Percentiles rank a stretch among this genome's conserved stretches.
phyloP scores from a whole-genome alignment of 306 rosid species.

The Ammopiptanthus mongolicus region DNA sequence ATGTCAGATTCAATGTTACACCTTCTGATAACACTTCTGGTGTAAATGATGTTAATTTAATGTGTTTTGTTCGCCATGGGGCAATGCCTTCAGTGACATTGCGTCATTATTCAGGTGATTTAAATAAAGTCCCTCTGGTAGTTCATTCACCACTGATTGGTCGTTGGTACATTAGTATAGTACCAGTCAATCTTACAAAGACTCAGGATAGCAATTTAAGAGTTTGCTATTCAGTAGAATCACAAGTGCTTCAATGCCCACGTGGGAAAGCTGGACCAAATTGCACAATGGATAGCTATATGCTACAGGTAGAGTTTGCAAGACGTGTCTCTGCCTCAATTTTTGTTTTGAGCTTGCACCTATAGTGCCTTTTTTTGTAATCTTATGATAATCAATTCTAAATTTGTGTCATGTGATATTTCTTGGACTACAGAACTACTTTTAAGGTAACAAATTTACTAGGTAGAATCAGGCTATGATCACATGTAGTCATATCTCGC shows the following conservation, averaged over 20 bases:
- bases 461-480: conserved; percentile 9
- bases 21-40: conserved; percentile 32
- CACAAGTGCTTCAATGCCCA: conserved; percentile 69
- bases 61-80: conserved; percentile 77
- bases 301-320: conserved; percentile 67
- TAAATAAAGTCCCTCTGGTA: conserved; percentile 49
- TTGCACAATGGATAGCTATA: conserved; percentile 61
- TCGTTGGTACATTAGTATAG: conserved; percentile 62
- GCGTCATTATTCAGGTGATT: conserved; percentile 65
- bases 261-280: conserved; percentile 76
- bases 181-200: conserved; percentile 44
- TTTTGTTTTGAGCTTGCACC: background rate
- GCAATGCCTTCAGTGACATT: conserved; percentile 64
- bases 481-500: background rate
- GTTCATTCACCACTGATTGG: conserved; percentile 68
- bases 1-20: conserved; percentile 46
- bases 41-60: conserved; percentile 41
- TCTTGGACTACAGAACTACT: background rate
- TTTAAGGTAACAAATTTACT: background rate
- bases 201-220: conserved; percentile 24
- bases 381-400: background rate
- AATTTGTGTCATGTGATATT: background rate
- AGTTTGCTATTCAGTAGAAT: conserved; percentile 73
- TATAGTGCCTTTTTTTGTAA: background rate
- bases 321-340: conserved; percentile 4